phyloP scores from a whole-genome alignment of 139 green algal species.

The Chlorella ohadii region DNA sequence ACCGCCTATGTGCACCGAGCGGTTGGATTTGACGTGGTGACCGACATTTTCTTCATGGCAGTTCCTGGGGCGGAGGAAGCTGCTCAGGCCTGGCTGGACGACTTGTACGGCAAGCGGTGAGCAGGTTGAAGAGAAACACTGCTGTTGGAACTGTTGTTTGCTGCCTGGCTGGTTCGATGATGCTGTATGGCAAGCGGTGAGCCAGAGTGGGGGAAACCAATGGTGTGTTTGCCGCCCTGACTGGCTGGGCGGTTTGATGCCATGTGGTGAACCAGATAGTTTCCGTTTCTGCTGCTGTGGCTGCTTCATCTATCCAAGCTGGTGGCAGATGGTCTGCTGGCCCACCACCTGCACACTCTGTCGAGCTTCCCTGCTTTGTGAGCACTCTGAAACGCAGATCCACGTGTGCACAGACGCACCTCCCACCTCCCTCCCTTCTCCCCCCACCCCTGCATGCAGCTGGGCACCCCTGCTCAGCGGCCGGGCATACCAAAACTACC shows the following conservation, averaged over 20 bases:
- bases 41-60: background rate
- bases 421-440: background rate
- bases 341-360: too few relatives aligned
- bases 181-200: too few relatives aligned
- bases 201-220: too few relatives aligned
- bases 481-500: slow-evolving; percentile 22
- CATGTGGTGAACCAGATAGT: too few relatives aligned
- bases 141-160: background rate
- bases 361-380: background rate
- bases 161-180: too few relatives aligned
- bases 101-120: background rate
- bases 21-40: background rate
- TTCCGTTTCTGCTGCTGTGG: too few relatives aligned
- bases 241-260: too few relatives aligned
- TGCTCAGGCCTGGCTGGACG: background rate
- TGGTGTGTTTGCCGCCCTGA: too few relatives aligned
- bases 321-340: too few relatives aligned
- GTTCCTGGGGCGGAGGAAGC: background rate
- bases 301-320: background rate
- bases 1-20: slow-evolving; percentile 7
- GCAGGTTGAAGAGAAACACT: too few relatives aligned
- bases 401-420: too few relatives aligned
- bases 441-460: background rate
- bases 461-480: background rate
- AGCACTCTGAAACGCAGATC: too few relatives aligned